Conservation (phyloP, 2,329 filamentous ascomycete species). For the Alternaria arbusti region DNA sequence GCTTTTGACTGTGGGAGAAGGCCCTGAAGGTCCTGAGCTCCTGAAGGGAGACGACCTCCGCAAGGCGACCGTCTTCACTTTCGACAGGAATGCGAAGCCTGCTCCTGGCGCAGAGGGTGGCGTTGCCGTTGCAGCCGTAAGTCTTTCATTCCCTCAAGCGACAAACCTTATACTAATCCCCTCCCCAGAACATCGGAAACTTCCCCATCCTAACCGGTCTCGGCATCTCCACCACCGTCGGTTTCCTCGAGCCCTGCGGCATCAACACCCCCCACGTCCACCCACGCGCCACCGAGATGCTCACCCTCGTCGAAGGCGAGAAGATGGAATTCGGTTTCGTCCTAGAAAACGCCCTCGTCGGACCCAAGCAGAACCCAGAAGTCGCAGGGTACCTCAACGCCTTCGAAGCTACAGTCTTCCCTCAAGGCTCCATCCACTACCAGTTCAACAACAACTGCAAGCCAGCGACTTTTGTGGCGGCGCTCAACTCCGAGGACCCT, state of each 20-base stretch:
- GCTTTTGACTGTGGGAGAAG: conserved; percentile 40
- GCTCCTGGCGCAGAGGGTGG: conserved; percentile 62
- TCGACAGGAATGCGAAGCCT: conserved; percentile 53
- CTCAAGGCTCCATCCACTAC: conserved; percentile 56
- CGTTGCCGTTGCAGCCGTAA: conserved; percentile 34
- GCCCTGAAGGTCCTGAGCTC: conserved; percentile 18
- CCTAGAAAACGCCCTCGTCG: conserved; percentile 54
- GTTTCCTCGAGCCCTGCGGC: conserved; percentile 53
- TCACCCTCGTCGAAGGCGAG: conserved; percentile 52
- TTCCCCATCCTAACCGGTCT: conserved; percentile 50
- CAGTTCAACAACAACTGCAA: conserved; percentile 57
- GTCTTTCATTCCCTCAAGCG: background rate
- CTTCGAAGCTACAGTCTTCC: conserved; percentile 57
- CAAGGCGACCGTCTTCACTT: conserved; percentile 67
- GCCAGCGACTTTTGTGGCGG: conserved; percentile 53
- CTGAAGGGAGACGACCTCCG: conserved; percentile 40
- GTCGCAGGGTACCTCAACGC: conserved; percentile 49
- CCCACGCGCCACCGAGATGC: conserved; percentile 57
- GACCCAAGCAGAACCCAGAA: conserved; percentile 42
- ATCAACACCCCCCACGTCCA: conserved; percentile 59
- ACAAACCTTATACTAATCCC: background rate
- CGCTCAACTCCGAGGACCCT: conserved; percentile 54
- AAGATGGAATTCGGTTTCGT: conserved; percentile 54
- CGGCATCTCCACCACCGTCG: conserved; percentile 49
- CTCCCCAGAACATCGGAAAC: conserved; percentile 42